Evolutionary conservation across 768 basidiomycete species (phyloP), one percentile per base, ranked within the genome.

Genomic region (Hypsizygus marmoreus): DNA sequence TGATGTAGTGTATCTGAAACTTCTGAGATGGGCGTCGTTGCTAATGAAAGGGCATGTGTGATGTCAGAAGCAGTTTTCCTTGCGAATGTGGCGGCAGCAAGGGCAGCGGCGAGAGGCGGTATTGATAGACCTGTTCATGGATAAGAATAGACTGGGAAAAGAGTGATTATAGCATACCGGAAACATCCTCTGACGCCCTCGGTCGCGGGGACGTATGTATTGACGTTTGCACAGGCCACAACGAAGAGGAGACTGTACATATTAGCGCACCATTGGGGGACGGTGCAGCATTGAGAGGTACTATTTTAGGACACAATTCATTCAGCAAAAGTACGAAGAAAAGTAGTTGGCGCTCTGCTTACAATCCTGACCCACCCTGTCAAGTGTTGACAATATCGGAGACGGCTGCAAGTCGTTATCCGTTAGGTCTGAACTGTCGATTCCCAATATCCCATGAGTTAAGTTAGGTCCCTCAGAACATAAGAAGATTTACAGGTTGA

Each of bases 191-290:
- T 4, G 20, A 32, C 34, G 20, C 24, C 32, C 51, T 61, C 30
- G 55, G 60, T 48, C 60, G 67, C 8, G 82, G 83, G 20, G 80
- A 60, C 30, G 60, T 34, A 46, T 82, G 72, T 2, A 81, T 61
- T 17, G 72, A 60, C 17, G 66, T 71, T 52, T 68, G 69, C 10
- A 64, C 49, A 10, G 68, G 56, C 51, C 65, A 69, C 22, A 69
- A 51, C 26, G 77, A 69, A 1, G 76, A 72, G 4, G 84, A 74
- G 4, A 77, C 51, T 6, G 77, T 73, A 54, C 80, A 84, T 7
- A 88, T 49, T 30, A 88, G 67, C 9, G 69, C 63, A 39, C 72
- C 65, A 54, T 85, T 88, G 24, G 78, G 86, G 4, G 89, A 91
- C 3, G 74, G 43, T 1, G 65, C 63, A 12, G 77, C 74, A 48